These are phyloP conservation scores for Polyporus arcularius DNA, from an alignment of 768 basidiomycete species.

Conservation along the genomic window DNA sequence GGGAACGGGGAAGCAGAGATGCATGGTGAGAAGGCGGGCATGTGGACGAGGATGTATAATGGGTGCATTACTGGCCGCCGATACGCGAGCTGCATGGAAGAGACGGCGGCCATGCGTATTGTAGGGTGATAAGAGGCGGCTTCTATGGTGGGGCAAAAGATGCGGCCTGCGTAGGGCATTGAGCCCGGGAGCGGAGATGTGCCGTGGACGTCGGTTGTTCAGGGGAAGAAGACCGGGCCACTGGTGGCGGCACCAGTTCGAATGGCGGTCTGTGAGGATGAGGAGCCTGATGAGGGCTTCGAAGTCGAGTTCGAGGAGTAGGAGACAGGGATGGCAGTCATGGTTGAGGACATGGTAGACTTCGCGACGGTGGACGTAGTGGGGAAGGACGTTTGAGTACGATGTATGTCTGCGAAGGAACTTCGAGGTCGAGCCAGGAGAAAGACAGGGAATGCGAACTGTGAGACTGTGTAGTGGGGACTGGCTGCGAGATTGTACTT, in stretches of 20 bases:
- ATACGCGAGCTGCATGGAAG: neutral
- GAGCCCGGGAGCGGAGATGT: neutral
- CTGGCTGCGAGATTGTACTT: neutral
- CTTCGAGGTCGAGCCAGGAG: neutral
- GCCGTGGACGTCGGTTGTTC: neutral
- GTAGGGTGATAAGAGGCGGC: neutral
- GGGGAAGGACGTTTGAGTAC: neutral
- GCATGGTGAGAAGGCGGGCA: neutral
- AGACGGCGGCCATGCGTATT: neutral
- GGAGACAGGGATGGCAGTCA: conserved; percentile 4
- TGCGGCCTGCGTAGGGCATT: neutral
- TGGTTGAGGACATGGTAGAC: conserved; percentile 3
- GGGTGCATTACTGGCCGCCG: neutral
- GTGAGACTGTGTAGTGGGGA: conserved; percentile 2
- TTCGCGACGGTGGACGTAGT: neutral
- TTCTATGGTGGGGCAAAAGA: neutral
- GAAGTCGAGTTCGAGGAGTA: conserved; percentile 13
- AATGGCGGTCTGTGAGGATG: conserved; percentile 7
- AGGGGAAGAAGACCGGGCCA: conserved; percentile 18
- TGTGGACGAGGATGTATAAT: neutral
- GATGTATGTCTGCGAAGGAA: neutral
- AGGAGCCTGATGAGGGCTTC: conserved; percentile 16
- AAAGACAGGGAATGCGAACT: neutral
- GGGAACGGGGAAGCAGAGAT: neutral
- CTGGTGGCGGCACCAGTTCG: conserved; percentile 9